These are phyloP conservation scores for Phaeosphaeria sp. DNA, from an alignment of 2,329 filamentous ascomycete species.

Conservation along the genomic window DNA sequence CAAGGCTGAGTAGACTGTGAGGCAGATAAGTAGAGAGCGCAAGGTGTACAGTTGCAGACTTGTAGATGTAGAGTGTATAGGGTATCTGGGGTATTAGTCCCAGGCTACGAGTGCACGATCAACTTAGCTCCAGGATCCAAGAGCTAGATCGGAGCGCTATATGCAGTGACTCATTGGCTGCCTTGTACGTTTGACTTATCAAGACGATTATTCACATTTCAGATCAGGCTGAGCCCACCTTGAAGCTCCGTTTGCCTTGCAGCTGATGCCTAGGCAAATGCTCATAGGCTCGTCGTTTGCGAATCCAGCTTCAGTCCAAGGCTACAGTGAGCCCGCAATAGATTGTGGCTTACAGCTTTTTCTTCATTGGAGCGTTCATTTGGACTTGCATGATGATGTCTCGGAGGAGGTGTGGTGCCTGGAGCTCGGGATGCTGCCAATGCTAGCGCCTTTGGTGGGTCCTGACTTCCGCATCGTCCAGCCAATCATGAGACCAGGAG, in stretches of 20 bases:
- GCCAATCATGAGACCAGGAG: conserved; percentile 6
- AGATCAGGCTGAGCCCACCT: not conserved
- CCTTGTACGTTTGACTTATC: not conserved
- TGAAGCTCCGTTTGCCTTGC: not conserved
- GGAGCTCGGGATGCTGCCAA: not conserved
- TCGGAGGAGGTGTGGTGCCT: not conserved
- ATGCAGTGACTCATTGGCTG: conserved; percentile 4
- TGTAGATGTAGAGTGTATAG: not conserved
- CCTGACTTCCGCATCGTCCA: not conserved
- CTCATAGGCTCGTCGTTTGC: not conserved
- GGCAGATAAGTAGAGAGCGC: not conserved
- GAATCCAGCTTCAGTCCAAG: not conserved
- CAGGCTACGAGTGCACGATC: not conserved
- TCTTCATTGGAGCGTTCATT: not conserved
- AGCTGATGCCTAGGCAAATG: not conserved
- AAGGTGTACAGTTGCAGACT: not conserved
- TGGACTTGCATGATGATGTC: not conserved
- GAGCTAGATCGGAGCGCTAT: not conserved
- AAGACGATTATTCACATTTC: not conserved
- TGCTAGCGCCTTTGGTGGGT: conserved; percentile 1
- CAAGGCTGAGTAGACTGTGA: not conserved
- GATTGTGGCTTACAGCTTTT: not conserved
- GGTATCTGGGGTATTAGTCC: not conserved
- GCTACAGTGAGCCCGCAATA: not conserved
- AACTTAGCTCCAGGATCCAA: not conserved